Evolutionary conservation across 108 stramenopile species (phyloP), one percentile per base, ranked within the genome.

Genomic region (Fragilaria radians): DNA sequence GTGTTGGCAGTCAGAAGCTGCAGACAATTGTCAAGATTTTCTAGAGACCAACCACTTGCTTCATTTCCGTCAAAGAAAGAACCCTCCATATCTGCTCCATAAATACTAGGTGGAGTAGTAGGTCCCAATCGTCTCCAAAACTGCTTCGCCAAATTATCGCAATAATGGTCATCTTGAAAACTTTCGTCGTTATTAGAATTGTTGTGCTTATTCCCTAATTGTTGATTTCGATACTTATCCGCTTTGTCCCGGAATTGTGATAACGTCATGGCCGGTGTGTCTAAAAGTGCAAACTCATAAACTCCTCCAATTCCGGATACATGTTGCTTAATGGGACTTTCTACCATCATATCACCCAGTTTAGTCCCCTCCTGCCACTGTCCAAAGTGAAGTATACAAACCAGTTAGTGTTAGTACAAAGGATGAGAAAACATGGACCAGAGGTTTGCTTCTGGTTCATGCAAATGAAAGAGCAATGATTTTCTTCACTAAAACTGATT

Each of bases 61-160:
- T 89, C 91, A 30, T 73, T 79, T 19, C 73, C 79, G 17, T 77
- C 70, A 71, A 96, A 98, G 7, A 98, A 76, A 5, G 93, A 74
- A 11, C 95, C 97, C 55, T 88, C 80, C 75, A 94, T 90, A 72
- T 98, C 97, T 17, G 97, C 97, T 4, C 97, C 97, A 62, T 98
- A 98, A 54, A 80, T 59, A 2, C 93, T 73, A 0, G 93, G 81
- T 46, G 91, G 79, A 89, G 89, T 87, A 45, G 90, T 94, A 3
- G 96, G 94, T 21, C 96, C 94, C 25, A 96, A 71, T 14, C 89
- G 74, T 65, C 83, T 86, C 96, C 96, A 96, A 66, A 91, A 96
- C 66, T 90, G 76, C 32, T 91, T 77, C 28, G 84, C 88, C 47
- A 93, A 60, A 22, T 79, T 73, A 26, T 87, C 88, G n/a, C n/a